Base-by-base conservation (phyloP, 192 early-diverging fungal genomes). In the Entomortierella lignicola region DNA sequence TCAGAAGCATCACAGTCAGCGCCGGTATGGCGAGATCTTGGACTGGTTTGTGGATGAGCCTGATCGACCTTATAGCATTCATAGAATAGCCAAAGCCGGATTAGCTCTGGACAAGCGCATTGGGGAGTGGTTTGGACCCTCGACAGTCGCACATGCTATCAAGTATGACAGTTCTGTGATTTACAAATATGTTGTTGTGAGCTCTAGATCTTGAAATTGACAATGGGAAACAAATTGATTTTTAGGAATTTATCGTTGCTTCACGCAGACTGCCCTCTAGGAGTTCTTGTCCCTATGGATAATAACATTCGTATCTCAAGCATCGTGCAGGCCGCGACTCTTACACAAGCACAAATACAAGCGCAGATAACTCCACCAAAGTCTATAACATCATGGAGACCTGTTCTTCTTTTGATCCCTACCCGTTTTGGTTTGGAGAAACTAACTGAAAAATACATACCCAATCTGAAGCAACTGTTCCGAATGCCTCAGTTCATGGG, bases 91-190 rank as follows among this genome's bases (percentile, higher is more conserved):
- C 12, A 69, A 74, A 44, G 55, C 55, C 0, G 81, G 81, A n/a
- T 52, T 83, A 32, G 37, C 58, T 23, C 63, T 83, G 20, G 81
- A 83, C 26, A 83, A 83, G 29, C 69, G 67, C 20, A 79, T 83
- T 51, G 81, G 81, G 7, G 81, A 83, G 44, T 83, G 81, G 81
- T 83, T 83, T 73, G 81, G 81, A 11, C 81, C 81, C 37, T 57
- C 81, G 7, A 83, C 81, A 23, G 65, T 83, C 12, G 81, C 81
- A 8, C 73, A 83, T 39, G 73, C 70, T 13, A 51, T 83, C 30
- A 77, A 72, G 81, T 83, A 75, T 47, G 68, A 51, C 18, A 23
- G 17, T 31, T 7, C 10, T 10, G 4, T 42, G 53, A 8, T 18
- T 55, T 23, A 3, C 5, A 56, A 15, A 27, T 27, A 0, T 56